phyloP scores from a whole-genome alignment of 2,329 filamentous ascomycete genomes.

The Mariannaea elegans region DNA sequence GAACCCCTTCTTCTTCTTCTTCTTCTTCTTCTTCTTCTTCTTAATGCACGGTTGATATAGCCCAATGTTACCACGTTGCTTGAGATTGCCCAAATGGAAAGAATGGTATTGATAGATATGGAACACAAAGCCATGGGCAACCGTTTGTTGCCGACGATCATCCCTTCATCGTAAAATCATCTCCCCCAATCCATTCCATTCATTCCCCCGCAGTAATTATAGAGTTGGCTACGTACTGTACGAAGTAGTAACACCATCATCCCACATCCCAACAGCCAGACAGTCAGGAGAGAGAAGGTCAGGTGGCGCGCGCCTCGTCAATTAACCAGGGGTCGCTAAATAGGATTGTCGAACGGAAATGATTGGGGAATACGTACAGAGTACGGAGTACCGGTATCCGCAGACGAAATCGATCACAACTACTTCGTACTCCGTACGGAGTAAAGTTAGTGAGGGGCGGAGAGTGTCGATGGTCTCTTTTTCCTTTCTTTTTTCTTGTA shows the following conservation, averaged over 20 bases:
- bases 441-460: too few relatives aligned
- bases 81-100: background rate
- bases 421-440: too few relatives aligned
- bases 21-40: too few relatives aligned
- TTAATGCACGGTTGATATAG: conserved; percentile 12
- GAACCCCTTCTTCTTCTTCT: too few relatives aligned
- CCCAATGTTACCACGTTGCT: background rate
- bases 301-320: conserved; percentile 16
- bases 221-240: too few relatives aligned
- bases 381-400: too few relatives aligned
- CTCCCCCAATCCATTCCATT: too few relatives aligned
- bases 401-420: too few relatives aligned
- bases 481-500: conserved; percentile 16
- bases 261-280: conserved; percentile 7
- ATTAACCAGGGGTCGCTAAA: conserved; percentile 13
- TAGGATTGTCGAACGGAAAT: conserved; percentile 21
- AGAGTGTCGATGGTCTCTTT: conserved; percentile 16
- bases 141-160: background rate
- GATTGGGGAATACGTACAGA: conserved; percentile 23
- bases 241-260: background rate
- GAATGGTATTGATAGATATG: too few relatives aligned
- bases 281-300: conserved; percentile 30
- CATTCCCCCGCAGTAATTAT: too few relatives aligned
- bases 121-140: background rate
- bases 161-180: too few relatives aligned